Conservation (phyloP, 106 monocot genomes). For the Phalaenopsis aphrodite region DNA sequence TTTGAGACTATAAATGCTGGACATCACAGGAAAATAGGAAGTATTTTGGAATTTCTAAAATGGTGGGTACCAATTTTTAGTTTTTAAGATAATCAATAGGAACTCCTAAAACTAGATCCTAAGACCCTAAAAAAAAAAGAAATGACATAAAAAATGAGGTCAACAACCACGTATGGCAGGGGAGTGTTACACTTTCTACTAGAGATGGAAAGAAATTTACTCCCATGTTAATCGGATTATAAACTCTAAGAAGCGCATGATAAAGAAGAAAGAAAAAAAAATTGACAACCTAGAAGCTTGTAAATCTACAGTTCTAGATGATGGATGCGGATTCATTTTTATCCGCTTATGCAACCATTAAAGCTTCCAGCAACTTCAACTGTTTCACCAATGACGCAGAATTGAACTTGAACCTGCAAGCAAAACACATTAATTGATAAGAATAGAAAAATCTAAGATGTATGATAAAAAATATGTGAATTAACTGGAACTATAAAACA, state of each 20-base stretch:
- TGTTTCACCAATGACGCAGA: constrained; percentile 41
- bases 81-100: too few species aligned
- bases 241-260: background rate
- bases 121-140: too few species aligned
- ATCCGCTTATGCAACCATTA: constrained; percentile 71
- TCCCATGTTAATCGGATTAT: background rate
- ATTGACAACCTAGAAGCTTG: constrained; percentile 28
- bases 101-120: too few species aligned
- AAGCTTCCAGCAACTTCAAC: constrained; percentile 87
- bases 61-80: too few species aligned
- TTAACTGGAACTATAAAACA: background rate
- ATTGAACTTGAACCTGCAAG: constrained; percentile 57
- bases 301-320: constrained; percentile 19
- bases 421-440: background rate
- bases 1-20: too few species aligned
- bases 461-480: background rate
- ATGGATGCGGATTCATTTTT: constrained; percentile 50
- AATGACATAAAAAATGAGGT: too few species aligned
- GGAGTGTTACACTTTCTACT: too few species aligned
- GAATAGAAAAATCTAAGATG: background rate
- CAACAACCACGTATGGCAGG: too few species aligned
- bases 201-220: too few species aligned
- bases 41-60: too few species aligned
- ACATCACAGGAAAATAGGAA: too few species aligned
- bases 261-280: background rate